Percentiles rank a stretch among this genome's conserved stretches.
Conservation (phyloP, 208 protist genomes). For the Spongospora subterranea region DNA sequence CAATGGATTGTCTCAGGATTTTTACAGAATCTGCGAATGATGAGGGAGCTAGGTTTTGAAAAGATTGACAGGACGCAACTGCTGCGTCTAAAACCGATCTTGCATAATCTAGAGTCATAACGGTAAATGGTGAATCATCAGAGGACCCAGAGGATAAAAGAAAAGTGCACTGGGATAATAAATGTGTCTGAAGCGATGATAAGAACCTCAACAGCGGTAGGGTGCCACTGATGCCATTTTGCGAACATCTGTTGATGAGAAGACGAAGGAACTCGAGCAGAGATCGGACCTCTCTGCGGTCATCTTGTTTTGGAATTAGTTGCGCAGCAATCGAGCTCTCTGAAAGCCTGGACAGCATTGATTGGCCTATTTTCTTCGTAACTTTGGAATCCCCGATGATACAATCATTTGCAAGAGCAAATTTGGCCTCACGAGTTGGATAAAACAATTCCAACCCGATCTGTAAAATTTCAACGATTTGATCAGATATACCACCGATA, state of each 20-base stretch:
- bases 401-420: not conserved
- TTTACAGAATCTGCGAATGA: too few species aligned
- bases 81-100: not conserved
- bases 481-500: not conserved
- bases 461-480: conserved; percentile 43
- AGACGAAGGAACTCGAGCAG: conserved; percentile 25
- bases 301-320: not conserved
- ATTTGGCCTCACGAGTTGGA: not conserved
- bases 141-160: too few species aligned
- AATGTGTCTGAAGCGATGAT: conserved; percentile 21
- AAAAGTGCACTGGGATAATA: too few species aligned
- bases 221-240: not conserved
- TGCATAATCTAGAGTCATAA: not conserved
- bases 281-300: not conserved
- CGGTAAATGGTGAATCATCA: not conserved
- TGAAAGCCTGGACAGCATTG: not conserved
- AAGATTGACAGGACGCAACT: not conserved
- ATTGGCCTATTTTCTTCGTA: not conserved
- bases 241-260: not conserved
- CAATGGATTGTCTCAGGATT: not conserved
- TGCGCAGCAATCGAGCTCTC: not conserved
- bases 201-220: not conserved
- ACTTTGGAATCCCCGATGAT: not conserved
- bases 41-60: not conserved
- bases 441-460: conserved; percentile 27